Conservation (phyloP, 371 early-diverging fungal species). For the Dichotomocladium elegans region DNA sequence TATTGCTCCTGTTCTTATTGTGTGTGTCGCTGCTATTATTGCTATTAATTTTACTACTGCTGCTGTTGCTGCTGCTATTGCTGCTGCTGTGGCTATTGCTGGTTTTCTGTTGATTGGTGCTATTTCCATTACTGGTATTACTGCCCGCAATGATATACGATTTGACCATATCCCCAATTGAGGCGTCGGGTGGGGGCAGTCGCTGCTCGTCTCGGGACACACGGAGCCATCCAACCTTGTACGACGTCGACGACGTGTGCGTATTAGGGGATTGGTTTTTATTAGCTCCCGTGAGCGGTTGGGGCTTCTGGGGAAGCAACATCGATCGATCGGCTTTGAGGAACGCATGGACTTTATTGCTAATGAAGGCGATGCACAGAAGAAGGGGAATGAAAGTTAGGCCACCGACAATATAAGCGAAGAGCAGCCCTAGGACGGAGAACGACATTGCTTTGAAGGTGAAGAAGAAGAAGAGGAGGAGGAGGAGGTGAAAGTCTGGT, state of each 20-base stretch:
- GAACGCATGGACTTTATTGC: background rate
- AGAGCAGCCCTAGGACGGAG: constrained; percentile 3
- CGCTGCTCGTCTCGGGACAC: constrained; percentile 36
- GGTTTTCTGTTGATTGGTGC: too few species aligned
- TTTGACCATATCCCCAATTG: constrained; percentile 37
- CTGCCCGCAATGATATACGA: constrained; percentile 31
- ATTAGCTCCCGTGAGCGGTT: background rate
- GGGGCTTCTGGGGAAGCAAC: background rate
- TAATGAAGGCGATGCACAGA: constrained; percentile 6
- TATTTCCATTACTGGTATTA: constrained; percentile 7
- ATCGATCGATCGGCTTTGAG: background rate
- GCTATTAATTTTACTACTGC: too few species aligned
- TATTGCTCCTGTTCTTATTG: constrained; percentile 11
- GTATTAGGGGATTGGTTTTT: background rate
- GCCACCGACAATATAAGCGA: constrained; percentile 43
- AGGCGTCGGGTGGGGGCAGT: constrained; percentile 17
- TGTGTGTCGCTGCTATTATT: background rate
- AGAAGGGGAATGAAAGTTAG: constrained; percentile 41
- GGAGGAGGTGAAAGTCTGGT: background rate
- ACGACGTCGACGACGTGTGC: constrained; percentile 9
- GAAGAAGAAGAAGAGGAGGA: background rate
- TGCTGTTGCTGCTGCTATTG: constrained; percentile 44
- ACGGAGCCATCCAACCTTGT: constrained; percentile 51
- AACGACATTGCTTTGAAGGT: background rate
- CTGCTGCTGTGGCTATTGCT: too few species aligned